Evolutionary conservation across 768 basidiomycete species (phyloP).

Genomic region (Lyophyllum semitale): DNA sequence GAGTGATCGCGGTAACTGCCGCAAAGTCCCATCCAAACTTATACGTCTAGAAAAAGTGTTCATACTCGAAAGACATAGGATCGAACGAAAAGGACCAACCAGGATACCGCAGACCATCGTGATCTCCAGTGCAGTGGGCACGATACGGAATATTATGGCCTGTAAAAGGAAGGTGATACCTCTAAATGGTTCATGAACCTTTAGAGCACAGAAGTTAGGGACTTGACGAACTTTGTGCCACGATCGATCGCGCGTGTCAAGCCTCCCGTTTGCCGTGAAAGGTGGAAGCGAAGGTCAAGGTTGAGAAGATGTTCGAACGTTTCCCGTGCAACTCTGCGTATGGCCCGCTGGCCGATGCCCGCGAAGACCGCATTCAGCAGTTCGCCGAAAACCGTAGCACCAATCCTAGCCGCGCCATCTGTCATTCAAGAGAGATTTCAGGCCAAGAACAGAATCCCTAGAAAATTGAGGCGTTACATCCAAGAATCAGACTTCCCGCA

Average conservation of each 20-base stretch:
- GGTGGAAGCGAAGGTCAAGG: slow-evolving; percentile 90
- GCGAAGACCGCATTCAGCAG: slow-evolving; percentile 95
- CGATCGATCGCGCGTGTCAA: slow-evolving; percentile 95
- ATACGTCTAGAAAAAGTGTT: slow-evolving; percentile 64
- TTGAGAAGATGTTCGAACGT: slow-evolving; percentile 93
- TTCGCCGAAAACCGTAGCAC: slow-evolving; percentile 89
- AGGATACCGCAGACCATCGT: slow-evolving; percentile 96
- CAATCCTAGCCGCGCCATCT: slow-evolving; percentile 92
- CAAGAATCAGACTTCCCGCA: slow-evolving; percentile 86
- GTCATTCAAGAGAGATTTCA: slow-evolving; percentile 7
- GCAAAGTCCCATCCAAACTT: slow-evolving; percentile 99
- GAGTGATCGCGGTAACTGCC: slow-evolving; percentile 79
- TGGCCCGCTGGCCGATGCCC: slow-evolving; percentile 90
- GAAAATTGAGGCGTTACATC: slow-evolving; percentile 62
- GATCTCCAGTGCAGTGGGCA: slow-evolving; percentile 95
- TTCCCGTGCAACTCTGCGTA: slow-evolving; percentile 92
- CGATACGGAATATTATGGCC: slow-evolving; percentile 91
- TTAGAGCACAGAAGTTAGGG: neutral
- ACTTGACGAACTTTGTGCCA: slow-evolving; percentile 81
- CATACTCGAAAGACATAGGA: neutral
- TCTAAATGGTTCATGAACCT: slow-evolving; percentile 39
- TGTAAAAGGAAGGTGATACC: slow-evolving; percentile 96
- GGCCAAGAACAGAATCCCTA: neutral
- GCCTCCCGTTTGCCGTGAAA: slow-evolving; percentile 92
- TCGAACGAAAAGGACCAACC: slow-evolving; percentile 42